Base-by-base conservation (phyloP, 352 stramenopile genomes). In the Phytopythium boreale region DNA sequence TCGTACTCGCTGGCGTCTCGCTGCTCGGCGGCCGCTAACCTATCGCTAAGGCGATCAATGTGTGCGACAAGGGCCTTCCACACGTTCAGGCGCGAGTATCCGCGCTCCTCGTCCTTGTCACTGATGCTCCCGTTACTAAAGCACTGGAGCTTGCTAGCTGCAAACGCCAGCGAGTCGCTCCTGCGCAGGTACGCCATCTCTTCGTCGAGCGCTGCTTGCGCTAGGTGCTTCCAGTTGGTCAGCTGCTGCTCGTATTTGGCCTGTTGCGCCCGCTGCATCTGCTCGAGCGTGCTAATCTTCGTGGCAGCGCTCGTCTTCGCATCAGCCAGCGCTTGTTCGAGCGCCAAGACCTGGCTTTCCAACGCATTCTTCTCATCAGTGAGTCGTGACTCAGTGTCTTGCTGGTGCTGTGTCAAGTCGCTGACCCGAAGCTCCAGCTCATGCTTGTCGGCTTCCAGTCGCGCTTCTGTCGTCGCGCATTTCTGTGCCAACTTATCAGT, bases 111-210 rank as follows among this genome's bases (percentile, higher is more conserved):
- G 22, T 31, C 24, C 12, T 9, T 53, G 15, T 56, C 49, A 12
- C 49, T 56, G 19, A 56, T 56, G 12, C 56, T 62, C 2, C 56
- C 24, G 24, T 39, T 41, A 11, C 26, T 47, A 6, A 47, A 47
- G 24, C 57, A 49, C 20, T 69, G 53, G 29, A 62, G 50, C 4
- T 65, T 53, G 9, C 57, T 50, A 11, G 55, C 11, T 10, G 59
- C 27, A 6, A 71, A 68, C 5, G 19, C 26, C 29, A 80, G 43
- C 5, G 22, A 68, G 15, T 70, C 56, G 4, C 59, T 37, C 14
- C 22, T n/a, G 4, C 64, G 34, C 2, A 82, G 43, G 29, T 66
- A 72, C 1, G 19, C 8, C 5, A 26, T 63, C 56, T 82, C 75
- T 6, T 64, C 53, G 19, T 27, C 37, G 0, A 69, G 36, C 1